These are phyloP conservation scores for Vicia sativa DNA, from an alignment of 306 rosid genomes.

Conservation along the genomic window DNA sequence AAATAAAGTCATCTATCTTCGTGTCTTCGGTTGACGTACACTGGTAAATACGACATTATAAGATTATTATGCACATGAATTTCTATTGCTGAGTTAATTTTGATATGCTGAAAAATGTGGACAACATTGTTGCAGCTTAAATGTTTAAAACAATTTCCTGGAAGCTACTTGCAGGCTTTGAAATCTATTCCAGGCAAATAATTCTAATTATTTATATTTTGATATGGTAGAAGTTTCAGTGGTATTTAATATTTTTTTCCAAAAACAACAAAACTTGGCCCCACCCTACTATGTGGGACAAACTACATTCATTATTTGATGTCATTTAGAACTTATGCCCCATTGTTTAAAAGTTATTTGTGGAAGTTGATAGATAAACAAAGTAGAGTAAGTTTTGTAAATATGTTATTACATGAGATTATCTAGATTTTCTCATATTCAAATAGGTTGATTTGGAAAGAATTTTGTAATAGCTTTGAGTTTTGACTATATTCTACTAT, in stretches of 20 bases:
- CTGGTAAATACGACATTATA: no score
- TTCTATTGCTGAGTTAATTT: no score
- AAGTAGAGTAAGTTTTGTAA: slow-evolving; percentile 19
- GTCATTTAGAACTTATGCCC: slow-evolving; percentile 8
- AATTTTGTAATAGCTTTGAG: slow-evolving; percentile 20
- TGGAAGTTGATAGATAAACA: slow-evolving; percentile 9
- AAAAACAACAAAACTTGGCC: slow-evolving; percentile 9
- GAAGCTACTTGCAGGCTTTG: no score
- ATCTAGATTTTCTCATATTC: slow-evolving; percentile 24
- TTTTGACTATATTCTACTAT: slow-evolving; percentile 22
- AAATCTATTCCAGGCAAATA: no score
- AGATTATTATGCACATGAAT: no score
- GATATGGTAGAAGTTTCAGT: slow-evolving; percentile 16
- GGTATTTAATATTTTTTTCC: slow-evolving; percentile 11
- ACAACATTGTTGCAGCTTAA: no score
- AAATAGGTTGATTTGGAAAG: slow-evolving; percentile 33
- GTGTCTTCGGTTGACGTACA: no score
- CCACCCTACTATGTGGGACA: neutral
- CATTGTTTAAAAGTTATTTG: neutral
- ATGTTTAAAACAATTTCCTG: no score
- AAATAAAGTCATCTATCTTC: no score
- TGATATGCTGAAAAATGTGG: no score
- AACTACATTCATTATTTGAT: slow-evolving; percentile 8
- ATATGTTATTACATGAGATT: neutral
- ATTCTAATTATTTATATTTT: slow-evolving; percentile 14